Evolutionary conservation across 1,139 yeast genomes (phyloP).

Genomic region (Suhomyces terraborum): DNA sequence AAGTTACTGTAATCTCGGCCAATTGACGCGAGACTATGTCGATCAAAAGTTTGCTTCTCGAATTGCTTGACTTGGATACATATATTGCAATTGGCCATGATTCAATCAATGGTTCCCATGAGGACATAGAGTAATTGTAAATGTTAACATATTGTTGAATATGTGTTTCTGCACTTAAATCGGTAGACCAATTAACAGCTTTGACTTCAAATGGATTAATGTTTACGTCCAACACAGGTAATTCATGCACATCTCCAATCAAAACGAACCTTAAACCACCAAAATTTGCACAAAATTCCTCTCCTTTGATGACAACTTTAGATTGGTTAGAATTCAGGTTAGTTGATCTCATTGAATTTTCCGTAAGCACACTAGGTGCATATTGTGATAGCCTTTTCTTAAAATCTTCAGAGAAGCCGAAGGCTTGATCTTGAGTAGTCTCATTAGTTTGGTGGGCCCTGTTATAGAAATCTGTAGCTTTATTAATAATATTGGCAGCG

Average conservation of each 20-base stretch:
- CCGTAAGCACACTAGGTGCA: conserved; percentile 65
- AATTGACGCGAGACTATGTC: conserved; percentile 73
- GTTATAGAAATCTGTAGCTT: conserved; percentile 61
- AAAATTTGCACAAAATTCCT: conserved; percentile 65
- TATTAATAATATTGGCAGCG: conserved; percentile 71
- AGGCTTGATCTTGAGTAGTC: conserved; percentile 24
- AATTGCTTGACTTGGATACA: conserved; percentile 51
- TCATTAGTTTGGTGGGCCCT: conserved; percentile 19
- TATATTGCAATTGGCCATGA: conserved; percentile 84
- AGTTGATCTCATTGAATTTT: conserved; percentile 30
- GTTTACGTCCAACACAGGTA: conserved; percentile 84
- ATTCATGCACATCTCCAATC: conserved; percentile 91
- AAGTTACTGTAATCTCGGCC: conserved; percentile 80
- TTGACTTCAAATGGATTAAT: conserved; percentile 70
- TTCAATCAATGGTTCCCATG: conserved; percentile 96
- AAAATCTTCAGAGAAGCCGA: conserved; percentile 62
- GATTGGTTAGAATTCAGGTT: conserved; percentile 3
- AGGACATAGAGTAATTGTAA: conserved; percentile 86
- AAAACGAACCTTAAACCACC: conserved; percentile 86
- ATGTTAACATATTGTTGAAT: conserved; percentile 74
- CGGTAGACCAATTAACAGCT: conserved; percentile 90
- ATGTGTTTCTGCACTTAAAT: conserved; percentile 69
- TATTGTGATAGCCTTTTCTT: conserved; percentile 58
- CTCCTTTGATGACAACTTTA: conserved; percentile 59
- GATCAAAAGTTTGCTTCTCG: conserved; percentile 50